A percentile compares a stretch with the other conserved stretches of the same genome.
Conservation (phyloP, 371 early-diverging fungal species). For the Rhizomucor pusillus region DNA sequence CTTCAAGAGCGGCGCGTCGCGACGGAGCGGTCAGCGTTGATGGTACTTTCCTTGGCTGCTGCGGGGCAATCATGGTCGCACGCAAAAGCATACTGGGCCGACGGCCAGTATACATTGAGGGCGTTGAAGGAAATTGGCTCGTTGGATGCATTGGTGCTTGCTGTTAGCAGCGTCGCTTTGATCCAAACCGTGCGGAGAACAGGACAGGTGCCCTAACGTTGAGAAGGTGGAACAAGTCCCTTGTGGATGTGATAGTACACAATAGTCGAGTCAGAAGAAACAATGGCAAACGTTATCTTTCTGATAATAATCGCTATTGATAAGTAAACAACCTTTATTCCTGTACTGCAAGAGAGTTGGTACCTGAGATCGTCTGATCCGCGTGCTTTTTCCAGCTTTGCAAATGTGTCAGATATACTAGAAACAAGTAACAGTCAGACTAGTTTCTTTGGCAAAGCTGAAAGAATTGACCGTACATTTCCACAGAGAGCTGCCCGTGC, state of each 20-base stretch:
- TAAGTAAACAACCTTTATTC: neutral
- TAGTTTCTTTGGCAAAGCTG: neutral
- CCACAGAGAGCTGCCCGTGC: slow-evolving; percentile 3
- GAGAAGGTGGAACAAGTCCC: slow-evolving; percentile 24
- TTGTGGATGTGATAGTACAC: slow-evolving; percentile 42
- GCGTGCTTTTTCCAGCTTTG: neutral
- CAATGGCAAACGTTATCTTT: slow-evolving; percentile 41
- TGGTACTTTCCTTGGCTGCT: slow-evolving; percentile 31
- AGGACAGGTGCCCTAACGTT: slow-evolving; percentile 11
- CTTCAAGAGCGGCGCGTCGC: slow-evolving; percentile 31
- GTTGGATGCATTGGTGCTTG: slow-evolving; percentile 21
- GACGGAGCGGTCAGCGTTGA: slow-evolving; percentile 34
- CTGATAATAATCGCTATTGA: slow-evolving; percentile 3
- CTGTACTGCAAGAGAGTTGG: neutral
- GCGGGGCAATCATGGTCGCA: slow-evolving; percentile 35
- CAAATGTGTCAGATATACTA: slow-evolving; percentile 17
- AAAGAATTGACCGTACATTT: slow-evolving; percentile 1
- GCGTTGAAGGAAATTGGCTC: slow-evolving; percentile 31
- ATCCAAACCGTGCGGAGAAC: slow-evolving; percentile 32
- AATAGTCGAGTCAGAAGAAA: slow-evolving; percentile 42
- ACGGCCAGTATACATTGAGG: slow-evolving; percentile 22
- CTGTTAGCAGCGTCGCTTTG: slow-evolving; percentile 28
- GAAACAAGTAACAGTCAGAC: neutral
- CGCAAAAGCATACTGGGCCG: slow-evolving; percentile 20
- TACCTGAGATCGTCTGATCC: neutral